These are phyloP conservation scores for Claviceps pazoutovae DNA, from an alignment of 2,329 filamentous ascomycete genomes.

Conservation along the genomic window DNA sequence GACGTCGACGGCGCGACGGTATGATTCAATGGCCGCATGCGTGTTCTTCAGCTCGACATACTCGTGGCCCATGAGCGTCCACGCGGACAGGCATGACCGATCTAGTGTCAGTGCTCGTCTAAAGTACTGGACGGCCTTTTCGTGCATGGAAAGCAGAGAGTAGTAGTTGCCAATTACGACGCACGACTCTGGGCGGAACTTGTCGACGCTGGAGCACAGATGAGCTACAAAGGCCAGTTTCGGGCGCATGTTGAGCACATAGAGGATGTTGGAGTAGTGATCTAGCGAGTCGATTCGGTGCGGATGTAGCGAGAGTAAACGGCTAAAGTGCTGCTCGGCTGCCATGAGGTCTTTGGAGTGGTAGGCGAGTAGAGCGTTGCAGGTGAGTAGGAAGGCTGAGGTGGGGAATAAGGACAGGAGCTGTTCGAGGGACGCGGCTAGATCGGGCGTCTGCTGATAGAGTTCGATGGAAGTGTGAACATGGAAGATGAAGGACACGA, in stretches of 20 bases:
- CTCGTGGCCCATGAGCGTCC: conserved; percentile 98
- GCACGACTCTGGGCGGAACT: conserved; percentile 92
- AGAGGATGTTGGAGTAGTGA: conserved; percentile 94
- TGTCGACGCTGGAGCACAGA: conserved; percentile 79
- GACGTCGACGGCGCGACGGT: conserved; percentile 85
- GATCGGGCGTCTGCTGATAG: conserved; percentile 66
- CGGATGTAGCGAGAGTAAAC: conserved; percentile 62
- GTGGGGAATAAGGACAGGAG: conserved; percentile 74
- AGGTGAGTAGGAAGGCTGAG: conserved; percentile 81
- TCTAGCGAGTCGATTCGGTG: conserved; percentile 78
- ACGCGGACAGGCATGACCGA: conserved; percentile 79
- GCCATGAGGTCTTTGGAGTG: conserved; percentile 71
- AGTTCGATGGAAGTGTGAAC: conserved; percentile 83
- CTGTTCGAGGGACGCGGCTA: conserved; percentile 62
- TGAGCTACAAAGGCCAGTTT: conserved; percentile 89
- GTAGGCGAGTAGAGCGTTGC: conserved; percentile 76
- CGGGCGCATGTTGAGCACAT: conserved; percentile 76
- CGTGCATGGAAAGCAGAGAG: conserved; percentile 82
- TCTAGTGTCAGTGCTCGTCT: conserved; percentile 82
- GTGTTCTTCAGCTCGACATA: conserved; percentile 98
- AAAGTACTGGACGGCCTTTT: conserved; percentile 98
- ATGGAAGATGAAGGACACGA: conserved; percentile 90
- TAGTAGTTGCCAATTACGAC: conserved; percentile 98
- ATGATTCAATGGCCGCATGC: conserved; percentile 93
- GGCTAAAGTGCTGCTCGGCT: conserved; percentile 56